phyloP scores from a whole-genome alignment of 176 grass and related monocot species.

The Pharus latifolius region DNA sequence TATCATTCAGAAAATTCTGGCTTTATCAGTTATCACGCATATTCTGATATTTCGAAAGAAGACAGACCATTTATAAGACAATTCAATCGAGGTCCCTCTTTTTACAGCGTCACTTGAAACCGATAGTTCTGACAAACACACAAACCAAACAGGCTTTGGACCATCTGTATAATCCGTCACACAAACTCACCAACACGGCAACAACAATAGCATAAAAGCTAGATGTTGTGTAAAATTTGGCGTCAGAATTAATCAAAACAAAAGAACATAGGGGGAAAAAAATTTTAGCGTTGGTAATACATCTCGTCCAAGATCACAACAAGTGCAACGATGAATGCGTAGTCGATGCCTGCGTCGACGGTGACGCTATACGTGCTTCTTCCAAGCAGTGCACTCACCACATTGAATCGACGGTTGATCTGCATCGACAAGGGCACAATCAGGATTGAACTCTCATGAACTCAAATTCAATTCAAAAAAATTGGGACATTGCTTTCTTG shows the following conservation, averaged over 20 bases:
- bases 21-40: no score
- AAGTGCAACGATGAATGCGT: conserved; percentile 66
- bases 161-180: background rate
- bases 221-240: background rate
- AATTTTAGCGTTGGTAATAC: conserved; percentile 23
- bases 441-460: no score
- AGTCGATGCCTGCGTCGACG: conserved; percentile 59
- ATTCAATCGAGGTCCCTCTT: background rate
- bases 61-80: no score
- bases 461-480: background rate
- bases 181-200: background rate
- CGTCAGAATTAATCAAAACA: background rate
- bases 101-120: background rate
- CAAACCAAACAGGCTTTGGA: background rate
- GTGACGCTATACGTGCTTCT: conserved; percentile 42
- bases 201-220: background rate
- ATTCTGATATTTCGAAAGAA: no score
- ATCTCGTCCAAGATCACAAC: conserved; percentile 61
- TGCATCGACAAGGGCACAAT: background rate
- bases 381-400: conserved; percentile 45
- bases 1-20: no score
- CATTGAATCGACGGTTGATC: conserved; percentile 49
- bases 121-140: background rate
- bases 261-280: background rate
- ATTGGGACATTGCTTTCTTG: background rate